Evolutionary conservation across 2,329 filamentous ascomycete species (phyloP).

Genomic region (Penicillium crustosum): DNA sequence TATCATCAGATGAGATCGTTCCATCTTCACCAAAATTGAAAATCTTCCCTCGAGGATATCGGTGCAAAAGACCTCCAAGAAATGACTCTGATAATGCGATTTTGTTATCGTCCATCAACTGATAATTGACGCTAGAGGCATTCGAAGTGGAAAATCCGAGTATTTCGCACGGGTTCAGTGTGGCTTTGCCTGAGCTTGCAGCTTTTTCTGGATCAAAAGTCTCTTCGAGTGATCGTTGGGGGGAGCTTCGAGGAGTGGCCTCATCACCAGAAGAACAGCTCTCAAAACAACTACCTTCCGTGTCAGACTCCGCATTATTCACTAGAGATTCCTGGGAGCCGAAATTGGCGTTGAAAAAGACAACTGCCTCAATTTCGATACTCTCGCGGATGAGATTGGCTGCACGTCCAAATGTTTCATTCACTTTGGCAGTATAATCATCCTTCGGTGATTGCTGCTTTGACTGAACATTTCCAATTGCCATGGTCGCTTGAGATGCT

Average conservation of each 20-base stretch:
- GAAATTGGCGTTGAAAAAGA: slow-evolving; percentile 28
- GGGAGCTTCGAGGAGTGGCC: neutral
- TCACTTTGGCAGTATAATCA: slow-evolving; percentile 5
- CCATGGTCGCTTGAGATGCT: neutral
- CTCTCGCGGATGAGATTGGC: slow-evolving; percentile 45
- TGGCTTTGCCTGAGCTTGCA: neutral
- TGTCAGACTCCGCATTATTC: slow-evolving; percentile 1
- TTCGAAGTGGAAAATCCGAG: slow-evolving; percentile 15
- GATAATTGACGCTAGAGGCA: slow-evolving; percentile 29
- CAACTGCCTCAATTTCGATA: slow-evolving; percentile 40
- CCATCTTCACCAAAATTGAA: slow-evolving; percentile 49
- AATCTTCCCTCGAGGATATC: slow-evolving; percentile 50
- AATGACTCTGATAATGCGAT: slow-evolving; percentile 41
- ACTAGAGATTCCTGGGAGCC: slow-evolving; percentile 7
- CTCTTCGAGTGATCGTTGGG: neutral
- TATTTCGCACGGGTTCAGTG: slow-evolving; percentile 11
- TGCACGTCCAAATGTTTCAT: slow-evolving; percentile 42
- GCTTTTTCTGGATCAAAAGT: neutral
- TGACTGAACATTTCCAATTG: neutral
- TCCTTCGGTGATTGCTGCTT: slow-evolving; percentile 5
- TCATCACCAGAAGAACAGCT: slow-evolving; percentile 15
- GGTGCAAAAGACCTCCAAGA: slow-evolving; percentile 44
- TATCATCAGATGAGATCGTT: slow-evolving; percentile 29
- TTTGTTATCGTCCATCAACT: slow-evolving; percentile 9
- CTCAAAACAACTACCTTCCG: slow-evolving; percentile 8